phyloP scores from a whole-genome alignment of 805 yeast genomes.

The Sugiyamaella smithiae region DNA sequence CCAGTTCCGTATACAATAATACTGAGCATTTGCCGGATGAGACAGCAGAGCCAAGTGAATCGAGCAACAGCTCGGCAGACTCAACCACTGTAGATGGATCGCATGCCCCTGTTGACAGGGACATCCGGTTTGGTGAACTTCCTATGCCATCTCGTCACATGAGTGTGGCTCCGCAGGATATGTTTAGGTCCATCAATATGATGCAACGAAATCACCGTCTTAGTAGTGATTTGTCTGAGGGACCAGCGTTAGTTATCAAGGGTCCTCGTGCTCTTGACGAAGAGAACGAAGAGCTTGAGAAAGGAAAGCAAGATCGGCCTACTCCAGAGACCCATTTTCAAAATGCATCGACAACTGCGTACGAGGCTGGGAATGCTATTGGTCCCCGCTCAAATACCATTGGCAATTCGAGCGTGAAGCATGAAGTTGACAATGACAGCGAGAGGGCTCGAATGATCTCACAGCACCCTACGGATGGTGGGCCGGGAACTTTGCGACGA shows the following conservation, averaged over 20 bases:
- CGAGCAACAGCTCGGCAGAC: slow-evolving; percentile 1
- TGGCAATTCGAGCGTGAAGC: not conserved
- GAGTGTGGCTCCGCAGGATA: slow-evolving; percentile 74
- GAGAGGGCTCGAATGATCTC: not conserved
- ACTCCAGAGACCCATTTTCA: not conserved
- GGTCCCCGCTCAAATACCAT: not conserved
- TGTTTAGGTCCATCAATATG: slow-evolving; percentile 80
- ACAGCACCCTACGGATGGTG: not conserved
- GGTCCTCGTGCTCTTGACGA: slow-evolving; percentile 71
- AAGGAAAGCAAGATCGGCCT: slow-evolving; percentile 6
- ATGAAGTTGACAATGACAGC: not conserved
- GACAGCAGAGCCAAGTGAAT: not conserved
- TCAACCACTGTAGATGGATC: slow-evolving; percentile 27
- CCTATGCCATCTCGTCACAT: slow-evolving; percentile 36
- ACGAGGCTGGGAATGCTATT: not conserved
- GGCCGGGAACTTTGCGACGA: not conserved
- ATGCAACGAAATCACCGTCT: slow-evolving; percentile 46
- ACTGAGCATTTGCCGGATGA: not conserved
- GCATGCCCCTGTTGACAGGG: slow-evolving; percentile 18
- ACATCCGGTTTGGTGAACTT: slow-evolving; percentile 56
- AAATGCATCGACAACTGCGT: not conserved
- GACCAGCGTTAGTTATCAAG: slow-evolving; percentile 72
- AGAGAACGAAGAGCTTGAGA: slow-evolving; percentile 26
- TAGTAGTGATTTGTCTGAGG: slow-evolving; percentile 41
- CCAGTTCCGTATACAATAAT: not conserved